Base-by-base conservation (phyloP, 208 protist species). In the Trypanosomatidae sp. region DNA sequence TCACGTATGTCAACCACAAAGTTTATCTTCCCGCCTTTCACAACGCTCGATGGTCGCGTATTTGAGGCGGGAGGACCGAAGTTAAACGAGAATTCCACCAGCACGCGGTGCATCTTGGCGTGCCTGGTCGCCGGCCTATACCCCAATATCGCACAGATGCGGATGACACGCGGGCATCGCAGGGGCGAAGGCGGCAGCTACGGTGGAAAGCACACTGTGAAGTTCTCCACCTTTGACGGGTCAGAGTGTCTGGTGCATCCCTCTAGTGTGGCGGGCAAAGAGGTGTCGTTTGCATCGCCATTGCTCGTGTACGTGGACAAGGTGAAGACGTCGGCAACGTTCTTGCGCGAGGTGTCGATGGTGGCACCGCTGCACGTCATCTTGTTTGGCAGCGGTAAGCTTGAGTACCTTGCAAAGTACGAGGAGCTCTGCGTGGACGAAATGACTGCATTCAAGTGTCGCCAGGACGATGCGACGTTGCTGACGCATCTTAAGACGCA, bases 271-370 rank as follows among this genome's bases (percentile, higher is more conserved):
- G 91, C 89, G n/a, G 81, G 87, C 2, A 84, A 86, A 55, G 89
- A 90, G 56, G 87, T 77, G n/a, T 68, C 85, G 7, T 92, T 94
- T 53, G 49, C 77, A 15, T 91, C 92, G 4, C 88, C 82, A 30
- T 90, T 97, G 55, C 76, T 99, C 39, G 90, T 98, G 3, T 99
- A 97, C 87, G 83, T 95, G 66, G 96, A 99, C 66, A 98, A 98
- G 77, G 81, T 98, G 0, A 92, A 98, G 76, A 99, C 98, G 1
- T 95, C 89, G 9, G 82, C 79, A 58, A 91, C 96, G 1, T 99
- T 97, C 77, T 65, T 99, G 44, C 87, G 95, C 22, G 91, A 98
- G 66, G 88, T 95, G 22, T 98, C 91, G 5, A 86, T 96, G 69
- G 88, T 99, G 28, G 83, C 89, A 0, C 94, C 95, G 19, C 87